phyloP scores from a whole-genome alignment of 148 eudicot genomes.

The Cornus florida region DNA sequence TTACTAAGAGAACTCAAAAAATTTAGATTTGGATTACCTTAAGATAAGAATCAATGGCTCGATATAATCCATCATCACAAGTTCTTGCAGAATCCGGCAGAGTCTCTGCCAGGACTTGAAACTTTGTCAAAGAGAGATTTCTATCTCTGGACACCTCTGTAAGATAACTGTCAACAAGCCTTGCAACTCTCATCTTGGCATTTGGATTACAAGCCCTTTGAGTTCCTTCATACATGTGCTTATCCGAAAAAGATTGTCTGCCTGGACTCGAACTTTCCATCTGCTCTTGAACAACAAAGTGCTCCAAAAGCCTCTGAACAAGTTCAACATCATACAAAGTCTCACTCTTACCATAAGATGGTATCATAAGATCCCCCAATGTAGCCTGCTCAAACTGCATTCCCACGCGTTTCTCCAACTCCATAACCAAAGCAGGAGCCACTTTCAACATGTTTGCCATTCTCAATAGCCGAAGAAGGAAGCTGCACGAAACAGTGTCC shows the following conservation, averaged over 20 bases:
- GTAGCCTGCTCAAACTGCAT: conserved; percentile 97
- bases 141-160: conserved; percentile 89
- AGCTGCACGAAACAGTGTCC: conserved; percentile 85
- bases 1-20: background rate
- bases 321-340: conserved; percentile 87
- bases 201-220: conserved; percentile 38
- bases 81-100: conserved; percentile 94
- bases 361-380: conserved; percentile 73
- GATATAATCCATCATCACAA: conserved; percentile 90
- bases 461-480: conserved; percentile 70
- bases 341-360: conserved; percentile 57
- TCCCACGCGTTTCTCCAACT: conserved; percentile 91
- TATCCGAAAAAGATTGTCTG: conserved; percentile 42
- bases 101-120: conserved; percentile 95
- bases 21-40: conserved; percentile 54
- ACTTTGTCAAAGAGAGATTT: conserved; percentile 73
- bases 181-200: conserved; percentile 88
- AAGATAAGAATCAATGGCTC: conserved; percentile 93
- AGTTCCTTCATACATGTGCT: conserved; percentile 42
- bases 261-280: conserved; percentile 69
- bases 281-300: conserved; percentile 84
- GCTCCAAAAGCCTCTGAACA: conserved; percentile 90
- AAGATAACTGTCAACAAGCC: conserved; percentile 92
- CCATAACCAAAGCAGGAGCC: conserved; percentile 89
- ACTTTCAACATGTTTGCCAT: conserved; percentile 88